These are phyloP conservation scores for Sugiyamaella lignohabitans DNA, from an alignment of 805 yeast species.

Conservation along the genomic window DNA sequence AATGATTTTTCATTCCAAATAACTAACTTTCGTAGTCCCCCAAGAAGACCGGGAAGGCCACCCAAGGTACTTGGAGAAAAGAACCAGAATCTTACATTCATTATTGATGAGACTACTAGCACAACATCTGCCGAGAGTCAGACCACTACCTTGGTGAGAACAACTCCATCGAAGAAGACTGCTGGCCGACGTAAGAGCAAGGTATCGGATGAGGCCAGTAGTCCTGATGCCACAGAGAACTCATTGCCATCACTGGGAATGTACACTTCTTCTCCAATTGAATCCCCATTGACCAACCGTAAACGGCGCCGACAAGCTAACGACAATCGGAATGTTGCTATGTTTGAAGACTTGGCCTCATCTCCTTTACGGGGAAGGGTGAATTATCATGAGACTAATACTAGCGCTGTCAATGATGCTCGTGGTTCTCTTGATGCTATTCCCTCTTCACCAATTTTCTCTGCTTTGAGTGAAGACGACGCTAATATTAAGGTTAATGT, in stretches of 20 bases:
- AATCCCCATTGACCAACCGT: slow-evolving; percentile 14
- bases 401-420: neutral
- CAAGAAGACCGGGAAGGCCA: slow-evolving; percentile 1
- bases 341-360: slow-evolving; percentile 3
- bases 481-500: too few species aligned
- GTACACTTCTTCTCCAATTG: slow-evolving; percentile 17
- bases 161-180: neutral
- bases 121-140: slow-evolving; percentile 1
- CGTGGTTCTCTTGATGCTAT: neutral
- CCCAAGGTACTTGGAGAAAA: neutral
- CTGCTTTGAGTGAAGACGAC: neutral
- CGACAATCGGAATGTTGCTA: neutral
- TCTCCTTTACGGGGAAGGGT: slow-evolving; percentile 5
- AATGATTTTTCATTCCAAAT: too few species aligned
- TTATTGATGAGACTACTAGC: neutral
- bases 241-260: slow-evolving; percentile 12
- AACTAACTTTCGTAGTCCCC: neutral
- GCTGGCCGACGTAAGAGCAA: neutral
- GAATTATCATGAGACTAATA: neutral
- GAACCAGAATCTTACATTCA: slow-evolving; percentile 2
- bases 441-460: slow-evolving; percentile 6
- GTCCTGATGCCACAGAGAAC: neutral
- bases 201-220: neutral
- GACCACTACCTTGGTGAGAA: neutral
- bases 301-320: slow-evolving; percentile 4